phyloP scores from a whole-genome alignment of 169 alveolate genomes.

The Cryptosporidium muris region DNA sequence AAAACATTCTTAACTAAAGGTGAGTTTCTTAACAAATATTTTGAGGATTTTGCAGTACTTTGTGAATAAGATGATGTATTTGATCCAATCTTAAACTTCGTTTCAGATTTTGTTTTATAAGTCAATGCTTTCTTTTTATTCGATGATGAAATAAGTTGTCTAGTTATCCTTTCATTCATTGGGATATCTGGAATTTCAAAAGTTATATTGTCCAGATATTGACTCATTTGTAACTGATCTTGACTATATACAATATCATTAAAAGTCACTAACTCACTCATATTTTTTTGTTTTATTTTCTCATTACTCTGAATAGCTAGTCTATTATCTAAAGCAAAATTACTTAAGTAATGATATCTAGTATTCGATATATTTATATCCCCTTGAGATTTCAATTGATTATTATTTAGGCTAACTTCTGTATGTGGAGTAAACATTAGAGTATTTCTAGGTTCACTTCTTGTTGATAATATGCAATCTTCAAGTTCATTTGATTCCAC shows the following conservation, averaged over 20 bases:
- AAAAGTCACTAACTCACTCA: neutral
- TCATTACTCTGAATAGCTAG: neutral
- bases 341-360: slow-evolving; percentile 30
- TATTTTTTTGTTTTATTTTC: neutral
- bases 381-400: neutral
- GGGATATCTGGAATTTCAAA: too few species aligned
- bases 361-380: slow-evolving; percentile 38
- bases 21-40: slow-evolving; percentile 5
- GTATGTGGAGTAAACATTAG: slow-evolving; percentile 30
- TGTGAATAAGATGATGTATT: too few species aligned
- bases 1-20: slow-evolving; percentile 48
- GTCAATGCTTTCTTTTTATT: neutral
- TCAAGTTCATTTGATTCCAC: slow-evolving; percentile 1
- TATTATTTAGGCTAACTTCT: neutral
- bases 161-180: neutral
- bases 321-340: slow-evolving; percentile 17
- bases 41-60: too few species aligned
- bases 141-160: neutral
- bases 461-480: slow-evolving; percentile 10
- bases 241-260: too few species aligned
- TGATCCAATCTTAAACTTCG: too few species aligned
- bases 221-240: too few species aligned
- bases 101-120: too few species aligned
- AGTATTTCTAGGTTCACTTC: slow-evolving; percentile 33
- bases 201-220: too few species aligned